Evolutionary conservation across 1,139 yeast genomes (phyloP), one percentile per base, ranked within the genome.

Genomic region (Pichia kudriavzevii): DNA sequence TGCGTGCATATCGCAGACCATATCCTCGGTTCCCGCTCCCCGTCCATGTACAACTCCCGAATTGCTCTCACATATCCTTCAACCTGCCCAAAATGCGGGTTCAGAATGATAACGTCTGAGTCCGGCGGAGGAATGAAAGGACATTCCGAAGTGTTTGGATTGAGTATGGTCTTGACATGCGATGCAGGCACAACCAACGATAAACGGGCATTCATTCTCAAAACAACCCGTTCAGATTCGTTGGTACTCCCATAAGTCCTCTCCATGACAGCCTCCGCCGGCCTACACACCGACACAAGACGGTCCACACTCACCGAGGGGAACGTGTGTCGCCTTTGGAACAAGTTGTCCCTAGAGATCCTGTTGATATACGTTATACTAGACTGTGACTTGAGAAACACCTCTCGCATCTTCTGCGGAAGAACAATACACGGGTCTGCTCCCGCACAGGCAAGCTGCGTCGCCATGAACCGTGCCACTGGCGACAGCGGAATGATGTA

Each of bases 51-150:
- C 7, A 22, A 12, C 11, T 8, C 7, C 2, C 22, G 7, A 7
- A 36, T 26, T 7, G 21, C 11, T 2, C 19, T 9, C 23, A 34
- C 30, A 22, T 67, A 48, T 24, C 43, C 42, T 4, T 62, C 60
- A 1, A 61, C 53, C 40, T 63, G 56, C 2, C 76, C 77, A 65
- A 70, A 63, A 2, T 73, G 70, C 40, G 73, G 72, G 42, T 72
- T 74, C 3, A 72, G 47, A 13, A 72, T 54, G 13, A 72, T 38
- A 2, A 73, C 42, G 36, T 64, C 70, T 5, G 77, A 60, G 4
- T 56, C 45, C 7, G 50, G 42, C 3, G 43, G 43, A 4, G 38
- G 40, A 8, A 26, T 10, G 11, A 34, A 29, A 9, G 25, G 10
- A 7, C 16, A 13, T 5, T 24, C 25, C 12, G 27, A 25, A 13